phyloP scores from a whole-genome alignment of 2,329 filamentous ascomycete genomes.

The Aurifilum marmelostoma region DNA sequence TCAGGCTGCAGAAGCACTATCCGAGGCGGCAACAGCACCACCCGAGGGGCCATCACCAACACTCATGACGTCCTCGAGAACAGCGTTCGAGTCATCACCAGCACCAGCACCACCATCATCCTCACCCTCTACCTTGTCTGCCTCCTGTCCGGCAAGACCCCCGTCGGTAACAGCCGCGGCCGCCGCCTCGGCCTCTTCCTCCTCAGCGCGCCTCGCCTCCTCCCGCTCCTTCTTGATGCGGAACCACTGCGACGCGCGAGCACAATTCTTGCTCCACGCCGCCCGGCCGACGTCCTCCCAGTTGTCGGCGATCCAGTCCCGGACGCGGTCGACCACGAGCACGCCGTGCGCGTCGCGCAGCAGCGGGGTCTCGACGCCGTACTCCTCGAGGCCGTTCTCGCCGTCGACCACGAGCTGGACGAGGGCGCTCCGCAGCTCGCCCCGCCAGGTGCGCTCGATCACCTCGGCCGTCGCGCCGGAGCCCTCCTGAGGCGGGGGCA shows the following conservation, averaged over 20 bases:
- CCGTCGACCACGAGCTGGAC: constrained; percentile 54
- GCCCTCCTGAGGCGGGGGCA: constrained; percentile 36
- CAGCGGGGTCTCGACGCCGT: constrained; percentile 21
- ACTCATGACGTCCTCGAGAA: neutral
- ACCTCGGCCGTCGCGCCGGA: constrained; percentile 10
- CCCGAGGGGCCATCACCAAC: neutral
- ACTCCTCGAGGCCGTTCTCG: constrained; percentile 44
- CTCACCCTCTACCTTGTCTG: neutral
- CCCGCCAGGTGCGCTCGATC: constrained; percentile 38
- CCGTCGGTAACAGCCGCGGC: neutral
- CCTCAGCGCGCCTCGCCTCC: constrained; percentile 1
- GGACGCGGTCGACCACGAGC: constrained; percentile 48
- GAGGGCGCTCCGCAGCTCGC: constrained; percentile 46
- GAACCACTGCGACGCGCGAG: constrained; percentile 27
- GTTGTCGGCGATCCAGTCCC: constrained; percentile 45
- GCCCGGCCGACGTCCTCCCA: constrained; percentile 41
- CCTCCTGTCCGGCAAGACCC: neutral
- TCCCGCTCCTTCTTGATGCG: constrained; percentile 15
- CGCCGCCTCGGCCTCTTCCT: neutral
- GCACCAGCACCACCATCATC: neutral
- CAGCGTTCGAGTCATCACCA: neutral
- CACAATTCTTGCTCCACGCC: constrained; percentile 32
- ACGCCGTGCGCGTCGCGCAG: constrained; percentile 45
- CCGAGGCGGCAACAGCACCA: neutral
- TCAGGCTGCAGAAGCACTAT: neutral